These are phyloP conservation scores for Piper betle DNA, from an alignment of 164 flowering plant species.

Conservation along the genomic window DNA sequence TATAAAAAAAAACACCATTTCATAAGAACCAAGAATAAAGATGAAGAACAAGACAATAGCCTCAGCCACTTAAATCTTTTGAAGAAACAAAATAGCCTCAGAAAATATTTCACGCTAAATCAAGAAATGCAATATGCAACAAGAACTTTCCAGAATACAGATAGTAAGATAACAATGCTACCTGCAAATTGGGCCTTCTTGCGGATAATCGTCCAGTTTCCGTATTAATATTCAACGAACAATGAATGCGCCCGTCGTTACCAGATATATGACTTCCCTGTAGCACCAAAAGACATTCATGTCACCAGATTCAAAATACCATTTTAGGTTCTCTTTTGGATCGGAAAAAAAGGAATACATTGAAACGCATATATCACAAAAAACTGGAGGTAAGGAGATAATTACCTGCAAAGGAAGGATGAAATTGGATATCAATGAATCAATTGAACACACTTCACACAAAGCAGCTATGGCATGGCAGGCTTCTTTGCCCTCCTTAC, in stretches of 20 bases:
- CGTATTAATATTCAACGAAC: slow-evolving; percentile 96
- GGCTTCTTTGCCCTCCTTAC: slow-evolving; percentile 61
- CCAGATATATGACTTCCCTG: slow-evolving; percentile 78
- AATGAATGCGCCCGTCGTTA: slow-evolving; percentile 75
- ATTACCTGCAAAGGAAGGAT: slow-evolving; percentile 85
- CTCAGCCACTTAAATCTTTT: too few relatives aligned
- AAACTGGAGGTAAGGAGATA: not conserved
- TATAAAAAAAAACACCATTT: too few relatives aligned
- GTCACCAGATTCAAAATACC: not conserved
- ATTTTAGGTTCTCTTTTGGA: not conserved
- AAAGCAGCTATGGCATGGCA: slow-evolving; percentile 96
- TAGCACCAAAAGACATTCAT: slow-evolving; percentile 1
- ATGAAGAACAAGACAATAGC: too few relatives aligned
- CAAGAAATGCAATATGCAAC: too few relatives aligned
- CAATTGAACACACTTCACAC: slow-evolving; percentile 85
- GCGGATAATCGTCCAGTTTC: slow-evolving; percentile 98
- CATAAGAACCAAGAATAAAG: too few relatives aligned
- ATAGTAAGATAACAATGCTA: slow-evolving; percentile 8
- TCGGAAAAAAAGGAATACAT: too few relatives aligned
- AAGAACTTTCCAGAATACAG: not conserved
- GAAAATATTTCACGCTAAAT: not conserved
- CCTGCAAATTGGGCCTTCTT: slow-evolving; percentile 98
- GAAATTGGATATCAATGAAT: slow-evolving; percentile 89
- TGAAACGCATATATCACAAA: not conserved
- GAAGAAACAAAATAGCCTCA: too few relatives aligned